These are phyloP conservation scores for Saccharomycopsis guyanensis DNA, from an alignment of 805 yeast genomes.

Conservation along the genomic window DNA sequence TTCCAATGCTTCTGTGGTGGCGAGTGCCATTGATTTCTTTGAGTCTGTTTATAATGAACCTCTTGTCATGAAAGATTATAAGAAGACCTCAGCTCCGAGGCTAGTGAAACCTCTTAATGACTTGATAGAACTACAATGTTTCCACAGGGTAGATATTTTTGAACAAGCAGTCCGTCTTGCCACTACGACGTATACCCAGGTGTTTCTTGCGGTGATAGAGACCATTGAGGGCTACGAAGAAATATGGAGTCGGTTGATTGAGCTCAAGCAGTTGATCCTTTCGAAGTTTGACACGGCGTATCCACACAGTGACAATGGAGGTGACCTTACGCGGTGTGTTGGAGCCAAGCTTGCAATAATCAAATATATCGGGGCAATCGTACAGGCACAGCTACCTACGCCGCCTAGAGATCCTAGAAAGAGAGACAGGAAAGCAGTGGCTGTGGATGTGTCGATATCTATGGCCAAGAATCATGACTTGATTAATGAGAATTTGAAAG, in stretches of 20 bases:
- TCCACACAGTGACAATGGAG: background rate
- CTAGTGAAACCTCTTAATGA: background rate
- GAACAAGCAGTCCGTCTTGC: background rate
- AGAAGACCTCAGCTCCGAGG: conserved; percentile 1
- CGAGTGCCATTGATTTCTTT: conserved; percentile 6
- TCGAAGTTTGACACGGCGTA: background rate
- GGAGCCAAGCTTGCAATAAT: conserved; percentile 62
- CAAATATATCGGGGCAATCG: conserved; percentile 58
- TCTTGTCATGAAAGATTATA: background rate
- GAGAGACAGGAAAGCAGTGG: conserved; percentile 15
- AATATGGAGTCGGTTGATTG: conserved; percentile 2
- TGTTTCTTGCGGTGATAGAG: conserved; percentile 7
- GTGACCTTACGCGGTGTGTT: conserved; percentile 41
- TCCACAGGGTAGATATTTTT: background rate
- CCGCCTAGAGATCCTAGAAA: conserved; percentile 23
- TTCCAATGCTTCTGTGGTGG: background rate
- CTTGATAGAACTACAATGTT: conserved; percentile 1
- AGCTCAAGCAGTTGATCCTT: background rate
- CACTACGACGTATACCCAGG: background rate
- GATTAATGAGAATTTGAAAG: conserved; percentile 49
- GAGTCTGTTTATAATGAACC: background rate
- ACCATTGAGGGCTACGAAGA: conserved; percentile 1
- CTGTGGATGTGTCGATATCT: conserved; percentile 36
- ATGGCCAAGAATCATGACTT: conserved; percentile 58
- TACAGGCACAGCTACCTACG: conserved; percentile 44